Evolutionary conservation across 129 eudicot genomes (phyloP).

Genomic region (Smallanthus sonchifolius): DNA sequence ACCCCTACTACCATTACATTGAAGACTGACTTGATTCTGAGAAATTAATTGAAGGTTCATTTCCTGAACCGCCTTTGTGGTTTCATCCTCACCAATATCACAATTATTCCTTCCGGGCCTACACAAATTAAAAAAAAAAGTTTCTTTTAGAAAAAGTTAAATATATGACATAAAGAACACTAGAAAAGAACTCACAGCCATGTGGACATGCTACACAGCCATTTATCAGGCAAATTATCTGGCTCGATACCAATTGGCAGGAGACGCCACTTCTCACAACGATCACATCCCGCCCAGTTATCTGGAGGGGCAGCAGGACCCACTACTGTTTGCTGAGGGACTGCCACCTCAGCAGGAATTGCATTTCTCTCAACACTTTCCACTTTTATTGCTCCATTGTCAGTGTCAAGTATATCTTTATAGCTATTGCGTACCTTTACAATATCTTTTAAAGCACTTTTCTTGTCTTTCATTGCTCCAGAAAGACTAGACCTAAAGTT

Average conservation of each 20-base stretch:
- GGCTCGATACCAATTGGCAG: conserved; percentile 51
- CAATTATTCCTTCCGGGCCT: conserved; percentile 91
- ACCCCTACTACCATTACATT: conserved; percentile 1
- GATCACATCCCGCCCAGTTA: conserved; percentile 72
- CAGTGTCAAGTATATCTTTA: conserved; percentile 38
- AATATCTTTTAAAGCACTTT: conserved; percentile 36
- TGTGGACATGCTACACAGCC: conserved; percentile 71
- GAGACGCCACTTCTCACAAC: conserved; percentile 72
- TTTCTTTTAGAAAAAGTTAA: not conserved
- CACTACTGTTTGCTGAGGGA: conserved; percentile 22
- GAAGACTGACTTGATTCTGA: conserved; percentile 37
- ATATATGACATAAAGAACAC: not conserved
- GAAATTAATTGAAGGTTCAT: conserved; percentile 26
- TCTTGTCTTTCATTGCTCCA: conserved; percentile 35
- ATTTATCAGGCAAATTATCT: conserved; percentile 55
- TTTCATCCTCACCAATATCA: conserved; percentile 70
- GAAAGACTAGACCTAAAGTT: conserved; percentile 23
- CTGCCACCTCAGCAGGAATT: conserved; percentile 28
- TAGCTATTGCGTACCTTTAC: conserved; percentile 35
- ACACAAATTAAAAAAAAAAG: not conserved
- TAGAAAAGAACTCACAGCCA: conserved; percentile 75
- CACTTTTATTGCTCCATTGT: conserved; percentile 36
- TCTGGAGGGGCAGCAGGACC: conserved; percentile 33
- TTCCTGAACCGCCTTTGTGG: conserved; percentile 51
- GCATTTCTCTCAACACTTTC: conserved; percentile 29